Base-by-base conservation (phyloP, 1,284 basidiomycete species). In the Trametes polyzona region DNA sequence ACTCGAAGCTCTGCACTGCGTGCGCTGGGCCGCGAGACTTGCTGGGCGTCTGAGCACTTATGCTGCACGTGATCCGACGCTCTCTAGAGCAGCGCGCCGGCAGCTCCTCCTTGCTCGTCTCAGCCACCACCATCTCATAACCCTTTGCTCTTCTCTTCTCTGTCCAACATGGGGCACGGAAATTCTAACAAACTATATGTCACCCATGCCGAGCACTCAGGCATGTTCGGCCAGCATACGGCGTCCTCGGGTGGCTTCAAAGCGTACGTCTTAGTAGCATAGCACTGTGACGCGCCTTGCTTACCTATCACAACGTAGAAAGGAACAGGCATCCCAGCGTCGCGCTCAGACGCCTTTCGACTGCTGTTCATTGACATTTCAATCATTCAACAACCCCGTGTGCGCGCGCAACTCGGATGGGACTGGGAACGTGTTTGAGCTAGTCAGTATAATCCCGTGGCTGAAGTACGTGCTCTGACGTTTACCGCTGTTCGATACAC, bases 381-480 rank as follows among this genome's bases (percentile, higher is more conserved):
- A 96, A 70, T 93, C 91, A 1, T 98, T 97, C 71, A 80, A 79
- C 21, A 88, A 93, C 66, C 96, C 96, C 0, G 95, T 97, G 7
- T 95, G 93, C 66, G 91, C 93, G 1, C 81, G 87, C 30, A 92
- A 92, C 66, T 69, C 79, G 30, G 91, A 93, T 67, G 89, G 90
- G 27, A 91, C 88, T 1, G 91, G 92, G 10, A 76, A 75, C 47
- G 90, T 92, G n/a, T 94, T 93, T 71, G 93, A 96, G 65, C 75
- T 96, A 47, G 81, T 93, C 47, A 95, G 93, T 70, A 94, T 97
- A 65, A 88, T 96, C 35, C 94, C 95, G 30, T 97, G 93, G 85
- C 80, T 98, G 43, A 93, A 96, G 94, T 90, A 67, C 65, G 87
- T 81, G n/a, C 19, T 21, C 47, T 55, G 21, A 50, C 24, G 3